phyloP scores from a whole-genome alignment of 2,329 filamentous ascomycete genomes.

The Clarireedia monteithiana region DNA sequence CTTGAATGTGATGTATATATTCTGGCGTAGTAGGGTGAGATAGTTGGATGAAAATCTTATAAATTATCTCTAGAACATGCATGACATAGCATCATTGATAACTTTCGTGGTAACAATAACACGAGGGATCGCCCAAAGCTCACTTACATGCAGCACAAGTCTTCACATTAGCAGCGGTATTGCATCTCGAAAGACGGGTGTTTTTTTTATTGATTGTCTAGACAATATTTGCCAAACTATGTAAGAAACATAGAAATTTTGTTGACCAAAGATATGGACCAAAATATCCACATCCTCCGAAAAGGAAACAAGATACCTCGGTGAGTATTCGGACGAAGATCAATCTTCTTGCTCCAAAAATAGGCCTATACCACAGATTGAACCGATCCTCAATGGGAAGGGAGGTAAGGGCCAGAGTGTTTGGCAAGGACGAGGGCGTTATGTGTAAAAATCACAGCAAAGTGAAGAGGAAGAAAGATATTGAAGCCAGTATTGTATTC shows the following conservation, averaged over 20 bases:
- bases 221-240: too few species aligned
- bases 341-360: slow-evolving; percentile 77
- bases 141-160: too few species aligned
- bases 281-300: slow-evolving; percentile 46
- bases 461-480: neutral
- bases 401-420: slow-evolving; percentile 75
- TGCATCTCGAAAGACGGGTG: too few species aligned
- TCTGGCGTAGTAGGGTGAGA: too few species aligned
- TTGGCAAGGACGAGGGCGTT: slow-evolving; percentile 46
- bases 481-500: neutral
- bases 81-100: too few species aligned
- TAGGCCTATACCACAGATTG: slow-evolving; percentile 66
- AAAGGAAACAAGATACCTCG: slow-evolving; percentile 45
- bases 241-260: slow-evolving; percentile 25
- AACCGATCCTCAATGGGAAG: slow-evolving; percentile 36
- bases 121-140: too few species aligned
- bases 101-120: too few species aligned
- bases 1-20: too few species aligned
- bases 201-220: too few species aligned
- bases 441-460: neutral
- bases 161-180: too few species aligned
- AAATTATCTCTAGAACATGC: too few species aligned
- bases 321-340: slow-evolving; percentile 60
- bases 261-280: slow-evolving; percentile 66
- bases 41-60: too few species aligned